These are phyloP conservation scores for Volvox carteri DNA, from an alignment of 163 green algal species.

Conservation along the genomic window DNA sequence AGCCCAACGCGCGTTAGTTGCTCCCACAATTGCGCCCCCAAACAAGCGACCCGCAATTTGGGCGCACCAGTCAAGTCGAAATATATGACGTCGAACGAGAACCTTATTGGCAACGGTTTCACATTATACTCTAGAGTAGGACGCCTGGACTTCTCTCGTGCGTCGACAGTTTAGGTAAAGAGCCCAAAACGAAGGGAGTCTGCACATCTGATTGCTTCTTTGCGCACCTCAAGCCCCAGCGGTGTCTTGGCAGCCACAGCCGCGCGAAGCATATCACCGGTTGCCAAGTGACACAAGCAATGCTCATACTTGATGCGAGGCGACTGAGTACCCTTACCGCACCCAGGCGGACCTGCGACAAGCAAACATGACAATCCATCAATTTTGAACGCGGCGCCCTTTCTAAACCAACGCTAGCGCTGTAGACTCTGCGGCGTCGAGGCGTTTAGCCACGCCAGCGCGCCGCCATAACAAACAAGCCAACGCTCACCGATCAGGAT, in stretches of 20 bases:
- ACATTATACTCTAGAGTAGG: too few relatives aligned
- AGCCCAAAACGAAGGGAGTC: too few relatives aligned
- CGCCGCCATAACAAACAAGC: background rate
- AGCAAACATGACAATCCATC: background rate
- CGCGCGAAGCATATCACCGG: constrained; percentile 95
- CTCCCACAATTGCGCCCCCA: too few relatives aligned
- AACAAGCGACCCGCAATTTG: too few relatives aligned
- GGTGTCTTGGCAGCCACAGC: constrained; percentile 92
- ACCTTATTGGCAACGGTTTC: too few relatives aligned
- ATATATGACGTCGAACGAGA: too few relatives aligned
- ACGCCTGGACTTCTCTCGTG: too few relatives aligned
- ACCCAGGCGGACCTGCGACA: constrained; percentile 79
- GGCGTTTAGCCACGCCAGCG: background rate
- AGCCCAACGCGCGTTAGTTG: too few relatives aligned
- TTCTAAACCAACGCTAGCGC: background rate
- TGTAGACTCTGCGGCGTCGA: background rate
- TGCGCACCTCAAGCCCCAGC: constrained; percentile 86
- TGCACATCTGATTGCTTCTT: too few relatives aligned
- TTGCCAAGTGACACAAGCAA: constrained; percentile 98
- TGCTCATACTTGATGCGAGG: constrained; percentile 97
- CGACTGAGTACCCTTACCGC: constrained; percentile 98
- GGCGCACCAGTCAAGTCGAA: too few relatives aligned
- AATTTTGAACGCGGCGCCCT: background rate
- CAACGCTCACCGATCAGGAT: constrained; percentile 91
- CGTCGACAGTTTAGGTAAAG: too few relatives aligned